Evolutionary conservation across 441 rosid species (phyloP).

Genomic region (Erysimum cheiri): DNA sequence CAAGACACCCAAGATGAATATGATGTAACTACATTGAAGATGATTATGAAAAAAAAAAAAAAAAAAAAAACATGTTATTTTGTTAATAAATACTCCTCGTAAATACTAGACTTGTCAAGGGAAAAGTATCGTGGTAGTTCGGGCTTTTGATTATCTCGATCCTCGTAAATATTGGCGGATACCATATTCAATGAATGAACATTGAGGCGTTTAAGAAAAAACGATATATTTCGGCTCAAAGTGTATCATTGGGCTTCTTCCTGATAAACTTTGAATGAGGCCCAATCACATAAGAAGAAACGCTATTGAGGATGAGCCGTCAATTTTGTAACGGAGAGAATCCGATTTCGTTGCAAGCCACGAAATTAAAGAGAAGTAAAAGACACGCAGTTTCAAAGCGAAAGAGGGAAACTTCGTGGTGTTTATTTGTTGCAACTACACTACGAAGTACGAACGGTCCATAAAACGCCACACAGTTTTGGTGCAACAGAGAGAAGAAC

Average conservation of each 20-base stretch:
- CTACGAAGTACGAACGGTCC: not conserved
- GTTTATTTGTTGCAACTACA: not conserved
- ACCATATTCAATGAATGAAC: not conserved
- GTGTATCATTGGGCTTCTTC: slow-evolving; percentile 7
- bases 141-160: too few species aligned
- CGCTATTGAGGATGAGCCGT: not conserved
- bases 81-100: too few species aligned
- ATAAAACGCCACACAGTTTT: not conserved
- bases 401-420: not conserved
- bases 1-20: too few species aligned
- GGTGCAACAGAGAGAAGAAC: slow-evolving; percentile 11
- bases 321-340: not conserved
- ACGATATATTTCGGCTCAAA: not conserved
- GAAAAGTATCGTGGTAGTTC: too few species aligned
- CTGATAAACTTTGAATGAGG: not conserved
- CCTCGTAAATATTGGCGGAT: not conserved
- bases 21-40: not conserved
- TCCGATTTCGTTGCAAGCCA: not conserved
- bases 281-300: slow-evolving; percentile 1
- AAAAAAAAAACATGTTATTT: too few species aligned
- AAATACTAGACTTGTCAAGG: too few species aligned
- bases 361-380: not conserved
- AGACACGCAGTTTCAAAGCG: not conserved
- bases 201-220: not conserved
- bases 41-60: not conserved